A percentile compares a stretch with the other conserved stretches of the same genome.
Conservation (phyloP, 176 grass and related monocot species). For the Canna indica region DNA sequence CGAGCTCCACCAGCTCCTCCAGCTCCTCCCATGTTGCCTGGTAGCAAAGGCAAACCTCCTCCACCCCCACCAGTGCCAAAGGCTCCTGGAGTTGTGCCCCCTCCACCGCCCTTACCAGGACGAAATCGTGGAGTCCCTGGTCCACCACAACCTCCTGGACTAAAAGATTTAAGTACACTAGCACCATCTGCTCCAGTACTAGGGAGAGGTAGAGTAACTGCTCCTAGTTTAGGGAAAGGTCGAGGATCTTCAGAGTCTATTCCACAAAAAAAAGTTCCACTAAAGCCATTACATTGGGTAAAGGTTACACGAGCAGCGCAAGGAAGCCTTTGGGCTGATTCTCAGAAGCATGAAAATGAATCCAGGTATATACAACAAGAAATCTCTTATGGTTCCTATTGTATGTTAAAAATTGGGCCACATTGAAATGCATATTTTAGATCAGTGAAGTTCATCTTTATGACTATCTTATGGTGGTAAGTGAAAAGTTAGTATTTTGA, state of each 20-base stretch:
- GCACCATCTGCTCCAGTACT: slow-evolving; percentile 40
- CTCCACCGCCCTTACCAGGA: slow-evolving; percentile 27
- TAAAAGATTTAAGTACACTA: slow-evolving; percentile 52
- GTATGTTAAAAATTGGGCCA: neutral
- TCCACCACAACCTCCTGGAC: slow-evolving; percentile 30
- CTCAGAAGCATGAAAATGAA: slow-evolving; percentile 72
- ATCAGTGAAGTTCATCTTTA: neutral
- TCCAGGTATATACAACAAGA: slow-evolving; percentile 47
- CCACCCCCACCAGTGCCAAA: slow-evolving; percentile 40
- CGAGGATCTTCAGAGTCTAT: slow-evolving; percentile 48
- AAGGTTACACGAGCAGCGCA: slow-evolving; percentile 90
- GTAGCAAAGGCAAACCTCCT: slow-evolving; percentile 44
- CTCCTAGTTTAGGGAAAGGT: slow-evolving; percentile 44
- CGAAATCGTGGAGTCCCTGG: slow-evolving; percentile 13
- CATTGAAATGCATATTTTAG: neutral
- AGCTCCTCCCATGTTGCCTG: slow-evolving; percentile 31
- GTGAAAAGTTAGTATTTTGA: neutral
- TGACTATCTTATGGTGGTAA: neutral
- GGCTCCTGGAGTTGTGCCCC: slow-evolving; percentile 30
- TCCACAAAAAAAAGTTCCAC: slow-evolving; percentile 63
- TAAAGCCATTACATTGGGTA: slow-evolving; percentile 97
- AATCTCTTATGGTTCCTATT: slow-evolving; percentile 16
- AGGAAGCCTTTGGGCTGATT: slow-evolving; percentile 99
- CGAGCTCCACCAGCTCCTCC: slow-evolving; percentile 52
- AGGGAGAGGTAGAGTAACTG: slow-evolving; percentile 44